These are phyloP conservation scores for Botryococcus braunii DNA, from an alignment of 163 green algal genomes.

Conservation along the genomic window DNA sequence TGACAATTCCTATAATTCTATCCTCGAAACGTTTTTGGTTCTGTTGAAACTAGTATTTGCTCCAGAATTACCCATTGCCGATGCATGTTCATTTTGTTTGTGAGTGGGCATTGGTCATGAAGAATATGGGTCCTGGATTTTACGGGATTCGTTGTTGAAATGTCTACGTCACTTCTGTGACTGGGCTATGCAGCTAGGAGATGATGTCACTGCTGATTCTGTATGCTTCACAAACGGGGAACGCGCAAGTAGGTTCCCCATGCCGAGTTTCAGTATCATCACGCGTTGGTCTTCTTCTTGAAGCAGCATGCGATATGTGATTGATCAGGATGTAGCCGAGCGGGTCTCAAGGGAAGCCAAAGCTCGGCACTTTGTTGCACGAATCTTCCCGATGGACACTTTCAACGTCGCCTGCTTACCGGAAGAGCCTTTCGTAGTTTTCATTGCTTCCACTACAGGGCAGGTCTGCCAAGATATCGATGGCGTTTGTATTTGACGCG, in stretches of 20 bases:
- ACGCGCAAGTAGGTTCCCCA: constrained; percentile 54
- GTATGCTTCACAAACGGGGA: constrained; percentile 87
- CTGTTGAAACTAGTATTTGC: no score
- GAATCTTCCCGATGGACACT: constrained; percentile 62
- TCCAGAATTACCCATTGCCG: no score
- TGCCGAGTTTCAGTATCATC: no score
- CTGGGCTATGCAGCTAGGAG: no score
- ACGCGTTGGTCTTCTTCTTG: not conserved
- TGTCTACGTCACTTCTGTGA: no score
- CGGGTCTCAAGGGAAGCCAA: constrained; percentile 62
- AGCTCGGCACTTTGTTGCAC: constrained; percentile 39
- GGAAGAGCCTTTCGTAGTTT: constrained; percentile 44
- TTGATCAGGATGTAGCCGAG: constrained; percentile 84
- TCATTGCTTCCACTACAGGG: constrained; percentile 71
- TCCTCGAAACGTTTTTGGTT: no score
- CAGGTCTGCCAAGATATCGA: constrained; percentile 31
- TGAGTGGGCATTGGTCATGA: no score
- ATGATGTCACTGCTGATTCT: constrained; percentile 54
- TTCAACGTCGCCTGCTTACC: constrained; percentile 56
- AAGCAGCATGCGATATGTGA: not conserved
- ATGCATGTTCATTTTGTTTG: no score
- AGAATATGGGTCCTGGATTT: no score
- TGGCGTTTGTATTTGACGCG: not conserved
- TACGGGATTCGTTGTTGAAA: no score
- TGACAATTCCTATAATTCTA: no score